Evolutionary conservation across 2,329 filamentous ascomycete genomes (phyloP), one percentile per base, ranked within the genome.

Genomic region (Rutstroemia sp.): DNA sequence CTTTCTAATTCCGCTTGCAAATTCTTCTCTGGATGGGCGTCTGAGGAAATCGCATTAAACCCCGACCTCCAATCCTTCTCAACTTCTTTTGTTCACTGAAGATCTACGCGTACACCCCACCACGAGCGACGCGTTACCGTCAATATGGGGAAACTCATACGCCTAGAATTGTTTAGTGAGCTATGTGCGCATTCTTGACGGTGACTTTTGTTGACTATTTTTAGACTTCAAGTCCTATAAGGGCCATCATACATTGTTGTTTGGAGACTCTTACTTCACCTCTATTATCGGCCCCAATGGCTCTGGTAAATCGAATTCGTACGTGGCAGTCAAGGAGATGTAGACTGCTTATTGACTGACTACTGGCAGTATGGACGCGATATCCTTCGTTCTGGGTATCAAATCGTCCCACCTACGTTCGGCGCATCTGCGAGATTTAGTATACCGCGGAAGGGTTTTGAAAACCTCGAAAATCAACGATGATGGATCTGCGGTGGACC

Each of bases 231-330:
- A 99, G 77, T 97, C 94, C 66, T 99, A 99, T 78, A 96, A 96
- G 73, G 94, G 92, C 57, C 92, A 96, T 68, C 94, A 99, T 76
- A 86, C 83, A 59, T 83, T 99, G 46, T 83, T 96, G 53, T 96
- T 99, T 68, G 92, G 92, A 68, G 92, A 99, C 76, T 95, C 92
- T 2, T 97, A 96, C 74, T 99, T 99, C 73, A 99, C 94, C 50
- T 99, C 94, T 44, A 96, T 99, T 69, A 97, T 99, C 69, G 94
- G 95, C 5, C 94, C 94, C 71, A 99, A 99, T 92, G 94, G 94
- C 77, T 97, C 94, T 38, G 94, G 94, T 63, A 99, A 99, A 74
- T 99, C 94, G 19, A 99, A 99, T 72, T 96, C 92, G 89, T 92
- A 74, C 70, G 89, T 92, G 51, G 25, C 38, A 73, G 69, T 39